Conservation (phyloP, 108 stramenopile genomes). For the Nitzschia sp. region DNA sequence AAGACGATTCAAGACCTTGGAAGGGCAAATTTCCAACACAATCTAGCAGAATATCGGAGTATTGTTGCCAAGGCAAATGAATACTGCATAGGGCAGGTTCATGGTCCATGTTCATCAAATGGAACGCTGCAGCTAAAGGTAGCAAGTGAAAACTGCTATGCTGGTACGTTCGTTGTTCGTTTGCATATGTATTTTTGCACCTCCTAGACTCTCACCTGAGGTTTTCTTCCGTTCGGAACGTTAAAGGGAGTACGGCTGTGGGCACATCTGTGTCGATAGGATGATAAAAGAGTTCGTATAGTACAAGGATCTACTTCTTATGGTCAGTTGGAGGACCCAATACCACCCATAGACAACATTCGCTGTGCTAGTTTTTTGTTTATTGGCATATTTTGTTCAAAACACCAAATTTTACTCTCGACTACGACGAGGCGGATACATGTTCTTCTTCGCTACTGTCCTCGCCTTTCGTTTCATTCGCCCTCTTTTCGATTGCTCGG, state of each 20-base stretch:
- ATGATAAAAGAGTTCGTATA: background rate
- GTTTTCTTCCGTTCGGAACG: no score
- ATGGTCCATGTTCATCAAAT: conserved; percentile 4
- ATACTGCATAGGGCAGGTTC: background rate
- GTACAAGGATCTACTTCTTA: no score
- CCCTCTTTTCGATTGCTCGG: background rate
- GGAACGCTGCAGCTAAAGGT: background rate
- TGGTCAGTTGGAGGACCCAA: no score
- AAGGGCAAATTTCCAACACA: background rate
- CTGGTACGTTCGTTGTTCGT: no score
- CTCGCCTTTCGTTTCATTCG: background rate
- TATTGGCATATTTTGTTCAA: no score
- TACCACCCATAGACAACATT: no score
- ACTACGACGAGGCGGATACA: no score
- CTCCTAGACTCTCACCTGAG: no score
- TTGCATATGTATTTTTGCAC: no score
- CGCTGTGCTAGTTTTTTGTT: no score
- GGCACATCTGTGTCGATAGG: background rate
- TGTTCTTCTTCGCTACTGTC: background rate
- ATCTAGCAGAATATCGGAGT: background rate
- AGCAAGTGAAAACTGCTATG: conserved; percentile 3
- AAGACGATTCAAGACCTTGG: conserved; percentile 4
- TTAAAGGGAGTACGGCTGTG: background rate
- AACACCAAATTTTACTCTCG: no score
- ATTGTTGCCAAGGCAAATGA: background rate